Conservation (phyloP, 2,329 filamentous ascomycete species). For the Fusarium falciforme region DNA sequence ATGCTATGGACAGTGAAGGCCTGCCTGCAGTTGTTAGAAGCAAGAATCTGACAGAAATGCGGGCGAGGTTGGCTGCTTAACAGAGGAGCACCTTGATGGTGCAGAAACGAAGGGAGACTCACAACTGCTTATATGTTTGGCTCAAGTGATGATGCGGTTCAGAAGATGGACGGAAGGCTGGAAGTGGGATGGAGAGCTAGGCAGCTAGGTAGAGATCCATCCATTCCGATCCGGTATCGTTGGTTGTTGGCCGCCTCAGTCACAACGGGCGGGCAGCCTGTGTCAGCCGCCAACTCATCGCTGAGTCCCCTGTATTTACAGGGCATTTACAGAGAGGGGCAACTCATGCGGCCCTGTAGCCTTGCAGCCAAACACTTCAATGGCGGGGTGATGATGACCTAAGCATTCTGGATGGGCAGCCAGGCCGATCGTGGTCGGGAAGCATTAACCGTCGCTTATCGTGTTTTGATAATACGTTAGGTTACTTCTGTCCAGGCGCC, state of each 20-base stretch:
- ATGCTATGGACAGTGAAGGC: conserved; percentile 6
- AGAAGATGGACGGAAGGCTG: conserved; percentile 13
- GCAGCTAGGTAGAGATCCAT: conserved; percentile 16
- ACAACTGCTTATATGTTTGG: conserved; percentile 8
- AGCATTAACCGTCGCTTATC: background rate
- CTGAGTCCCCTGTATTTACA: conserved; percentile 8
- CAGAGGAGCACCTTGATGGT: conserved; percentile 33
- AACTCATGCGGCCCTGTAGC: background rate
- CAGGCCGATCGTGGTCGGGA: background rate
- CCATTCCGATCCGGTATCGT: conserved; percentile 8
- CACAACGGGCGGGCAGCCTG: background rate
- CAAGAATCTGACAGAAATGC: background rate
- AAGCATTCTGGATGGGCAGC: background rate
- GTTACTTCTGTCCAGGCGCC: background rate
- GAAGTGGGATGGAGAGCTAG: conserved; percentile 29
- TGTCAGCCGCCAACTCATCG: background rate
- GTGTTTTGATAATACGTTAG: background rate
- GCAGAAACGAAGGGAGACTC: background rate
- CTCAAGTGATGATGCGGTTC: conserved; percentile 35
- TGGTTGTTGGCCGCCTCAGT: conserved; percentile 13
- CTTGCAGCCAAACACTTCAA: background rate
- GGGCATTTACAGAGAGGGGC: conserved; percentile 11
- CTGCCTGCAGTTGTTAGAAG: conserved; percentile 16
- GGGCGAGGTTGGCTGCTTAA: background rate
- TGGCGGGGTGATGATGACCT: conserved; percentile 5